phyloP scores from a whole-genome alignment of 2,329 filamentous ascomycete species.

The Ambrosiella cleistominuta region DNA sequence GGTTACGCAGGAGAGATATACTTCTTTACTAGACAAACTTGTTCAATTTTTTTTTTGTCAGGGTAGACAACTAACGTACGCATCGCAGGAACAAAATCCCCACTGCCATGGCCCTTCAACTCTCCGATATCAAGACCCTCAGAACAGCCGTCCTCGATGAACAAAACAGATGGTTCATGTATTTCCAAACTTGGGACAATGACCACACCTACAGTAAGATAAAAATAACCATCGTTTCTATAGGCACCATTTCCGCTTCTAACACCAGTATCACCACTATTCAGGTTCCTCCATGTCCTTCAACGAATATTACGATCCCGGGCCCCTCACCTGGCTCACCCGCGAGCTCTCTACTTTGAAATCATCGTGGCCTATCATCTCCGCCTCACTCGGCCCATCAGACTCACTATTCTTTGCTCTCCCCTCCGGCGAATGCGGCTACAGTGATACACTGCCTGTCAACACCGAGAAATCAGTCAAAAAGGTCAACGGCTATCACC shows the following conservation, averaged over 20 bases:
- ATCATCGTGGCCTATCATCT: slow-evolving; percentile 2
- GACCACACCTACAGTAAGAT: slow-evolving; percentile 10
- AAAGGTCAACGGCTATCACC: neutral
- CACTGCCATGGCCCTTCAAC: slow-evolving; percentile 7
- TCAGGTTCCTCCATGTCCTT: slow-evolving; percentile 11
- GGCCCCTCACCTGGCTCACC: slow-evolving; percentile 8
- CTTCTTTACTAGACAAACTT: neutral
- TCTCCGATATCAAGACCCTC: slow-evolving; percentile 3
- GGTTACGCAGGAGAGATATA: neutral
- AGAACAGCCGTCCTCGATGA: slow-evolving; percentile 9
- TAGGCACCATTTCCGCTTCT: neutral
- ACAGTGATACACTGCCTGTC: neutral
- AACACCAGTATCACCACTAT: neutral
- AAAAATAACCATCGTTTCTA: neutral
- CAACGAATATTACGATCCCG: slow-evolving; percentile 10
- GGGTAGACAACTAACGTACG: neutral
- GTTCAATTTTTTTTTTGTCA: neutral
- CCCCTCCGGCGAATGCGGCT: neutral
- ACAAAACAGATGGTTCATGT: slow-evolving; percentile 10
- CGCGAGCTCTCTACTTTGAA: neutral
- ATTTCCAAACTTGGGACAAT: slow-evolving; percentile 6
- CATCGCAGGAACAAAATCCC: slow-evolving; percentile 6
- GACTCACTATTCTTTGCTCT: slow-evolving; percentile 1
- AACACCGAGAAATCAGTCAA: slow-evolving; percentile 1
- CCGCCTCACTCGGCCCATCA: slow-evolving; percentile 4